phyloP scores from a whole-genome alignment of 108 stramenopile species.

The Fragilariopsis cylindrus region DNA sequence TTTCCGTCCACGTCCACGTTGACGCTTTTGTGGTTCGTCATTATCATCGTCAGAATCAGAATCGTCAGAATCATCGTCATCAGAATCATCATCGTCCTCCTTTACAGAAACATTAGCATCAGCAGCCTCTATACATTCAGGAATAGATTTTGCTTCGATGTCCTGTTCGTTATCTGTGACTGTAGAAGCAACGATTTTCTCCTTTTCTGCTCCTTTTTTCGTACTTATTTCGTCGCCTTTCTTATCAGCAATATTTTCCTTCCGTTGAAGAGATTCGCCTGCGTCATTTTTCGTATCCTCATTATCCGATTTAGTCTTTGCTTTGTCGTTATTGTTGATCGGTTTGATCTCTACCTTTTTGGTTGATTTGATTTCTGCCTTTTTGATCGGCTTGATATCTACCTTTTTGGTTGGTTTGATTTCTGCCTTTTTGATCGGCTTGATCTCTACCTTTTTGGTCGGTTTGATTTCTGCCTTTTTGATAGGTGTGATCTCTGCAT shows the following conservation, averaged over 20 bases:
- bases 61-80: slow-evolving; percentile 12
- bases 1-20: slow-evolving; percentile 43
- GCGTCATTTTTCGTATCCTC: no score
- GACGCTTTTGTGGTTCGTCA: slow-evolving; percentile 25
- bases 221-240: no score
- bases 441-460: background rate
- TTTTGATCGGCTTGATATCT: background rate
- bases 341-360: background rate
- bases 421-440: background rate
- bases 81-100: background rate
- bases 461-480: background rate
- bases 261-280: no score
- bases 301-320: no score
- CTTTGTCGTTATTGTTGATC: background rate
- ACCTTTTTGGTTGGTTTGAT: background rate
- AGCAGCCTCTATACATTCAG: no score
- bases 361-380: background rate
- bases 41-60: slow-evolving; percentile 20
- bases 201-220: background rate
- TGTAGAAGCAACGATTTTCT: slow-evolving; percentile 3
- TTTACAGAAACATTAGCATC: background rate
- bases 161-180: background rate
- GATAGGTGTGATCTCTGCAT: background rate
- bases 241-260: no score
- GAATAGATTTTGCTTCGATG: background rate